A percentile compares a stretch with the other conserved stretches of the same genome.
phyloP scores from a whole-genome alignment of 768 basidiomycete species.

The Gautieria morchelliformis region DNA sequence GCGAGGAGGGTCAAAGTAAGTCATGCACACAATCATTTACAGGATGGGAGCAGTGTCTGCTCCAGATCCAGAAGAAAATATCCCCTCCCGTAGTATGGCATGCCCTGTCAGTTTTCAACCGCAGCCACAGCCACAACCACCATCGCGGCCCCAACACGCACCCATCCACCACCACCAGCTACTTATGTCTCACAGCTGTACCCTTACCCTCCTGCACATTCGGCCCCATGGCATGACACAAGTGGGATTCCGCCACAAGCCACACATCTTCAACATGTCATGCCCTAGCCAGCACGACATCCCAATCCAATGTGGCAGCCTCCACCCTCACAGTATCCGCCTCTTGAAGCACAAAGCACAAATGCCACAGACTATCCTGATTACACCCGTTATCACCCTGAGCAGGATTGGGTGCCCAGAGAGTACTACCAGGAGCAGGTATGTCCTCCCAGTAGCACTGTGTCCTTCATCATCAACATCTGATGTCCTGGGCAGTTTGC shows the following conservation, averaged over 20 bases:
- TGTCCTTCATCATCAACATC: not conserved
- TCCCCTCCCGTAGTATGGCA: constrained; percentile 12
- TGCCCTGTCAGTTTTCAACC: constrained; percentile 8
- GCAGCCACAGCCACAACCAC: constrained; percentile 8
- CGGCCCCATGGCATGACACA: constrained; percentile 40
- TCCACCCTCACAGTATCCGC: constrained; percentile 24
- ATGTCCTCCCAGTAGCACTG: constrained; percentile 14
- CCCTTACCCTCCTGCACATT: constrained; percentile 4
- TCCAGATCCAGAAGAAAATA: constrained; percentile 2
- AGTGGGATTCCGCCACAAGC: constrained; percentile 57
- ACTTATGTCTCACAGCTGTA: constrained; percentile 3
- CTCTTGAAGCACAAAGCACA: constrained; percentile 30
- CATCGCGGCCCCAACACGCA: constrained; percentile 3
- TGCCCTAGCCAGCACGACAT: constrained; percentile 13
- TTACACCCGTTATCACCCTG: constrained; percentile 43
- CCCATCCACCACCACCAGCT: not conserved
- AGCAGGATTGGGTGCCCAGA: constrained; percentile 33
- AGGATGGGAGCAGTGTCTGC: not conserved
- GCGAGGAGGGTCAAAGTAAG: too few relatives aligned
- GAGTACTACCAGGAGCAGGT: constrained; percentile 55
- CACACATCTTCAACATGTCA: constrained; percentile 33
- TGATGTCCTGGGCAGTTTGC: not conserved
- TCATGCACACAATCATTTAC: too few relatives aligned
- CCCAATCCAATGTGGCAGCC: constrained; percentile 33
- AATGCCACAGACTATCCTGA: constrained; percentile 38